A percentile compares a stretch with the other conserved stretches of the same genome.
Evolutionary conservation across 345 rosid genomes (phyloP).

Genomic region (Hibiscus trionum): DNA sequence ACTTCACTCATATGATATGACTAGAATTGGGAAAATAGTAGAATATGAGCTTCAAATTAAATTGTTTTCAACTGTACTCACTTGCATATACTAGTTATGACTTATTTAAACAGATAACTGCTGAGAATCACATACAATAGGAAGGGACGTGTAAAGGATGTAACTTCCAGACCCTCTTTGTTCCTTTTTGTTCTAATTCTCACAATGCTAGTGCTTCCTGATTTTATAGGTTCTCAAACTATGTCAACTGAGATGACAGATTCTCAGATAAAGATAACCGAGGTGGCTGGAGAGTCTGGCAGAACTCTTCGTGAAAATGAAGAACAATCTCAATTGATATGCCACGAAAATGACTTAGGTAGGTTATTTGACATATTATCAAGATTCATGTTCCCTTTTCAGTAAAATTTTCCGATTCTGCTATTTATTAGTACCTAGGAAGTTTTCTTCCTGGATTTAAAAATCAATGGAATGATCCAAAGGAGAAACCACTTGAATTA

Average conservation of each 20-base stretch:
- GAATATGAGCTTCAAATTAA: neutral
- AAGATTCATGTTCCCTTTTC: neutral
- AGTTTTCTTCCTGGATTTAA: neutral
- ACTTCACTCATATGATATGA: neutral
- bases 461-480: neutral
- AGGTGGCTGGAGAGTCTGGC: slow-evolving; percentile 2
- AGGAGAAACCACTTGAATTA: neutral
- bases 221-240: neutral
- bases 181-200: neutral
- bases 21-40: neutral
- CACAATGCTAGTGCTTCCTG: neutral
- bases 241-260: neutral
- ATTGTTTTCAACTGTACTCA: neutral
- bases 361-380: neutral
- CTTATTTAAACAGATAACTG: neutral
- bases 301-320: neutral
- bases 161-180: neutral
- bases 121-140: neutral
- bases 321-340: neutral
- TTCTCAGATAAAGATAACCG: neutral
- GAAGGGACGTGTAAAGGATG: too few relatives aligned
- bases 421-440: neutral
- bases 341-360: neutral
- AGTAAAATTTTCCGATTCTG: neutral
- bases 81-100: neutral